phyloP scores from a whole-genome alignment of 176 grass and related monocot species.

The Dactylis glomerata region DNA sequence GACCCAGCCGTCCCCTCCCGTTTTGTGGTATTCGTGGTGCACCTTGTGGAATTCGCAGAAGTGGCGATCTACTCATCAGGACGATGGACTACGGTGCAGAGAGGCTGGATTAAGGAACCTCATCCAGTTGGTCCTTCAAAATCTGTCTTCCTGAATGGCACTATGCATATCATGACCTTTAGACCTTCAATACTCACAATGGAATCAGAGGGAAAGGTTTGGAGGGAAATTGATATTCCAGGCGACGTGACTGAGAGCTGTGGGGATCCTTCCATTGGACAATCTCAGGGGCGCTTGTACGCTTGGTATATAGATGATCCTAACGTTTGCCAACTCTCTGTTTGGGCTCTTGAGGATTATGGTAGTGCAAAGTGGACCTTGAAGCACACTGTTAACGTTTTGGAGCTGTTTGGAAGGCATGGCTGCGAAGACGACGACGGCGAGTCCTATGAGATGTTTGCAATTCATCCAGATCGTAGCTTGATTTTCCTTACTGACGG shows the following conservation, averaged over 20 bases:
- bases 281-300: background rate
- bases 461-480: conserved; percentile 7
- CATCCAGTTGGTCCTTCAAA: background rate
- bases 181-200: background rate
- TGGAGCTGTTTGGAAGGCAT: background rate
- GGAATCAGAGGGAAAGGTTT: background rate
- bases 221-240: background rate
- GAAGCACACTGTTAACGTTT: background rate
- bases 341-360: background rate
- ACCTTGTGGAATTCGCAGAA: background rate
- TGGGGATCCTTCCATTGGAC: background rate
- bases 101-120: background rate
- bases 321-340: background rate
- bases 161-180: background rate
- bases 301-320: background rate
- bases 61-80: conserved; percentile 3
- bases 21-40: background rate
- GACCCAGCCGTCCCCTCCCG: background rate
- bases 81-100: background rate
- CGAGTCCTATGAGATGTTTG: background rate
- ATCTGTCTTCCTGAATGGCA: background rate
- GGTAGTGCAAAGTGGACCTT: background rate
- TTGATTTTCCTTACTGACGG: conserved; percentile 5
- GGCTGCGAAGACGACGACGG: background rate
- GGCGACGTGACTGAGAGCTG: background rate